Evolutionary conservation across 768 basidiomycete genomes (phyloP).

Genomic region (Leucocoprinus leucothites): DNA sequence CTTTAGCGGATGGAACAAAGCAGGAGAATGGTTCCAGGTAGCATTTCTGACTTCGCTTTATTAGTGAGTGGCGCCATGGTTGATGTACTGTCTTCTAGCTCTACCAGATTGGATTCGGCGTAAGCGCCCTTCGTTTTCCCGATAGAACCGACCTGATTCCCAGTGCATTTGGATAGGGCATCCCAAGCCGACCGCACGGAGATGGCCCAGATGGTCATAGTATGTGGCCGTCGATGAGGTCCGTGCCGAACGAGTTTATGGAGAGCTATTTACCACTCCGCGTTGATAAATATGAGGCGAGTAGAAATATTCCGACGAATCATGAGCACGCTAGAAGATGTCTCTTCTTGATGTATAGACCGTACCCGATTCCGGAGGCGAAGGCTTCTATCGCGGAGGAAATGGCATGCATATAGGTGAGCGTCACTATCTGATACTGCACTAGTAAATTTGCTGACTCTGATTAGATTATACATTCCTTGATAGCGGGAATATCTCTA

Average conservation of each 20-base stretch:
- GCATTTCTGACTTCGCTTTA: neutral
- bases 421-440: neutral
- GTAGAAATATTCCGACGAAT: neutral
- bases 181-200: constrained; percentile 20
- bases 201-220: constrained; percentile 28
- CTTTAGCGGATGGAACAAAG: constrained; percentile 24
- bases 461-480: constrained; percentile 25
- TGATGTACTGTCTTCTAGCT: constrained; percentile 8
- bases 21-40: constrained; percentile 26
- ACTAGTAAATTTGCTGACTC: neutral
- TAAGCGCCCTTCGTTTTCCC: neutral
- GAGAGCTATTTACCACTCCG: constrained; percentile 27
- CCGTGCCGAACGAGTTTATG: constrained; percentile 28
- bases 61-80: neutral
- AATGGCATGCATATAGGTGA: constrained; percentile 27
- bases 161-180: constrained; percentile 11
- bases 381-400: constrained; percentile 26
- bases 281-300: constrained; percentile 23
- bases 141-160: neutral
- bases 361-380: constrained; percentile 28
- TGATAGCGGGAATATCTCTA: constrained; percentile 24
- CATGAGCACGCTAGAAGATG: neutral
- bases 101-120: constrained; percentile 27
- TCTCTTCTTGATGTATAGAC: constrained; percentile 7
- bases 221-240: constrained; percentile 29